Percentiles rank a stretch among this genome's conserved stretches.
Conservation (phyloP, 768 basidiomycete genomes). For the Baorangia bicolor region DNA sequence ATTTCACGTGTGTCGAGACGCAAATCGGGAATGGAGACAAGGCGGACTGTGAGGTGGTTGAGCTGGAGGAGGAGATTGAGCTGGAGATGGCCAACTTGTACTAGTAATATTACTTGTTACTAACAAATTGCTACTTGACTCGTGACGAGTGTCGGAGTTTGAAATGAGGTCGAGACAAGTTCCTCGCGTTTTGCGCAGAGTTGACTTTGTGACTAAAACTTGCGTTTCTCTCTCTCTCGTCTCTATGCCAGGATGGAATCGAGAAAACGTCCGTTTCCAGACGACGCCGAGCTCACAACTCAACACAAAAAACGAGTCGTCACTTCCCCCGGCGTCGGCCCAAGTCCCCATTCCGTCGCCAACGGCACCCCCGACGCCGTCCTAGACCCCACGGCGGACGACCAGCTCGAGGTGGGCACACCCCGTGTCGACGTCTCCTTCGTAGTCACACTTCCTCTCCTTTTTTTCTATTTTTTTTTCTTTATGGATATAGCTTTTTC, state of each 20-base stretch:
- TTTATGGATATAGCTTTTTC: constrained; percentile 56
- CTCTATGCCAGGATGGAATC: constrained; percentile 46
- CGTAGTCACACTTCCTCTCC: constrained; percentile 22
- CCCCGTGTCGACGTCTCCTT: constrained; percentile 20
- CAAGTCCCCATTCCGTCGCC: constrained; percentile 44
- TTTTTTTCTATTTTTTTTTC: constrained; percentile 3
- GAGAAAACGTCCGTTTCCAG: constrained; percentile 56
- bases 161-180: constrained; percentile 16
- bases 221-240: constrained; percentile 14
- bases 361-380: constrained; percentile 38
- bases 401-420: constrained; percentile 63
- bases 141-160: constrained; percentile 26
- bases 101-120: no score
- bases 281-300: constrained; percentile 44
- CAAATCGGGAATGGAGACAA: constrained; percentile 80
- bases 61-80: constrained; percentile 32
- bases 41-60: constrained; percentile 85
- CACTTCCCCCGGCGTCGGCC: constrained; percentile 41
- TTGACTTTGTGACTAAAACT: constrained; percentile 6
- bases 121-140: no score
- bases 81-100: not conserved
- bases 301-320: constrained; percentile 58
- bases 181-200: constrained; percentile 12
- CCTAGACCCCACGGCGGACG: constrained; percentile 48
- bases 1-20: constrained; percentile 90